Evolutionary conservation across 768 basidiomycete genomes (phyloP), one percentile per base, ranked within the genome.

Genomic region (Hericium alpestre): DNA sequence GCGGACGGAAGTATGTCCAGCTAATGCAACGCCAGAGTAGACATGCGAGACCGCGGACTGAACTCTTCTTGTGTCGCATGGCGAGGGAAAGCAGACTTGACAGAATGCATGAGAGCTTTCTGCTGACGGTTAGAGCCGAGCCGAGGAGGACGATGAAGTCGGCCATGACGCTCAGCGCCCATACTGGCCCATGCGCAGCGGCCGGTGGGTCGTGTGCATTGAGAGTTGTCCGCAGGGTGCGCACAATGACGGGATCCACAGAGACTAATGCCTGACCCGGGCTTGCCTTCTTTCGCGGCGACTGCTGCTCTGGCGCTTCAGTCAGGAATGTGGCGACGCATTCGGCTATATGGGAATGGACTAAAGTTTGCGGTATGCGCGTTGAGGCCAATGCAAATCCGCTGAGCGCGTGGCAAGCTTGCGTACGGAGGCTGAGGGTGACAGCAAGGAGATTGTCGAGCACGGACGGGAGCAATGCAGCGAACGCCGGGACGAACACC

Each of bases 381-480:
- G 79, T 73, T 3, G 74, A 73, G 1, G 77, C 87, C 9, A 79
- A 65, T 3, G 80, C 84, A 37, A 88, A 76, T 2, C 87, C 87
- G 18, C 86, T 81, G 0, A 90, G 75, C 0, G 89, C 88, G 62
- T 88, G 81, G 49, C 84, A 86, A 7, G 89, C 89, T 66, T 87
- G 84, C 0, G 77, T 70, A 13, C 89, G 84, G 47, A 90, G 72
- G n/a, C 71, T 67, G 6, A 86, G 70, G 1, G 83, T 86, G 1
- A 80, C 76, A 3, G 82, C 84, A 8, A 88, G 76, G 15, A 91
- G 72, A 58, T 79, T 81, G 22, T 73, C 66, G 18, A 91, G 71
- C 41, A 91, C 72, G 5, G 83, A 81, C 2, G 81, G 80, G 10
- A 91, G 72, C 11, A 86, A 69, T 20, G 73, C 71, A 8, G 71